Evolutionary conservation across 75 land plant genomes (phyloP).

Genomic region (Pinus tabuliformis): DNA sequence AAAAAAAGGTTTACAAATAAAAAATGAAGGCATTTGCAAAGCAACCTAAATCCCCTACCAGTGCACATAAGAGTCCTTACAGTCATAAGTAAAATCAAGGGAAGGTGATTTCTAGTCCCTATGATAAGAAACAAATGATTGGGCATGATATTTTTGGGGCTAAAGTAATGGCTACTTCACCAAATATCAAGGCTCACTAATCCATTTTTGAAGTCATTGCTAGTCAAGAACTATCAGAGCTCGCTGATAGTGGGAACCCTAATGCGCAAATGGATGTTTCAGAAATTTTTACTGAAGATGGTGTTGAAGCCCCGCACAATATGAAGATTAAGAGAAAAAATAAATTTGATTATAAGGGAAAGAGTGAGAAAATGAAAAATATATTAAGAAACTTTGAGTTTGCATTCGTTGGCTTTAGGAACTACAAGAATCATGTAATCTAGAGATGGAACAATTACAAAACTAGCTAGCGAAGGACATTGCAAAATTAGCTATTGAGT

Average conservation of each 20-base stretch:
- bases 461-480: slow-evolving; percentile 3
- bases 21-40: not conserved
- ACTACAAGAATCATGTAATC: slow-evolving; percentile 40
- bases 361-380: slow-evolving; percentile 77
- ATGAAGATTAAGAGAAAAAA: slow-evolving; percentile 59
- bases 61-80: slow-evolving; percentile 6
- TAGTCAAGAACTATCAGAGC: not conserved
- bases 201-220: not conserved
- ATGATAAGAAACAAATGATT: slow-evolving; percentile 18
- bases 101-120: slow-evolving; percentile 1
- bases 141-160: slow-evolving; percentile 19
- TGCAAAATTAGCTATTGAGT: slow-evolving; percentile 22
- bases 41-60: not conserved
- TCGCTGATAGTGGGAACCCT: not conserved
- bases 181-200: slow-evolving; percentile 9
- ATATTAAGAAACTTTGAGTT: slow-evolving; percentile 69
- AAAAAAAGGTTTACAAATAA: too few species aligned
- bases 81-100: slow-evolving; percentile 5
- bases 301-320: slow-evolving; percentile 49
- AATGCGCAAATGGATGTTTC: not conserved
- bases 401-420: slow-evolving; percentile 82
- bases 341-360: slow-evolving; percentile 79
- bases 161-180: slow-evolving; percentile 13
- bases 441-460: slow-evolving; percentile 23
- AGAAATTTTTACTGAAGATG: slow-evolving; percentile 35